Conservation (phyloP, 2,329 filamentous ascomycete genomes). For the Arthrobotrys sinensis region DNA sequence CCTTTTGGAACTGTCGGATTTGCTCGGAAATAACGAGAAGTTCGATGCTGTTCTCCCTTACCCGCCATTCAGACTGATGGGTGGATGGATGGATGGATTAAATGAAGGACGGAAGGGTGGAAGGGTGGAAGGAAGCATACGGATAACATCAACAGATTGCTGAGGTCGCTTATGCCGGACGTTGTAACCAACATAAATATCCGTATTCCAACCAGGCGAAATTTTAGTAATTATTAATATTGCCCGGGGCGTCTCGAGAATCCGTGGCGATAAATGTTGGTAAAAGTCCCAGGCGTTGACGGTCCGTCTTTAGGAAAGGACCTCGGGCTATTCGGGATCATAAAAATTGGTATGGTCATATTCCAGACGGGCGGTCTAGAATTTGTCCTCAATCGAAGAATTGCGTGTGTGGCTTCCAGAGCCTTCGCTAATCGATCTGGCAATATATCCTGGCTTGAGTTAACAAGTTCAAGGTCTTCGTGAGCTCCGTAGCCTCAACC, state of each 20-base stretch:
- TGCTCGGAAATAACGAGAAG: conserved; percentile 18
- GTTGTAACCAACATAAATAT: neutral
- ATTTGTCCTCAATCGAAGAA: conserved; percentile 15
- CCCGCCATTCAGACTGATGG: conserved; percentile 6
- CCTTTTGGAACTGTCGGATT: conserved; percentile 20
- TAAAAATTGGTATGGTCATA: neutral
- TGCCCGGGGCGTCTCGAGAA: neutral
- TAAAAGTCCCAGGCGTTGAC: conserved; percentile 1
- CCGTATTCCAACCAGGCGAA: conserved; percentile 24
- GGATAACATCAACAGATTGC: conserved; percentile 3
- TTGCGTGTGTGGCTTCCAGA: conserved; percentile 25
- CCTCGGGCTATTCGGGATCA: neutral
- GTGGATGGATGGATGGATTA: neutral
- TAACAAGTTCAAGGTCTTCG: conserved; percentile 5
- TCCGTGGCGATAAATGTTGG: neutral
- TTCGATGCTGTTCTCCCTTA: neutral
- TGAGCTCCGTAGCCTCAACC: neutral
- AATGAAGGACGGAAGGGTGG: neutral
- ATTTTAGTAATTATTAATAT: neutral
- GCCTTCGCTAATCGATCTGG: conserved; percentile 39
- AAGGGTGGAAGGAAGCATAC: conserved; percentile 11
- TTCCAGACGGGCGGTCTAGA: conserved; percentile 19
- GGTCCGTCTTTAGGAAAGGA: neutral
- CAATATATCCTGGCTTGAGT: neutral
- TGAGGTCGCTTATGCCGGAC: conserved; percentile 9